Evolutionary conservation across 2,329 filamentous ascomycete species (phyloP), one percentile per base, ranked within the genome.

Genomic region (Alternaria postmessia): DNA sequence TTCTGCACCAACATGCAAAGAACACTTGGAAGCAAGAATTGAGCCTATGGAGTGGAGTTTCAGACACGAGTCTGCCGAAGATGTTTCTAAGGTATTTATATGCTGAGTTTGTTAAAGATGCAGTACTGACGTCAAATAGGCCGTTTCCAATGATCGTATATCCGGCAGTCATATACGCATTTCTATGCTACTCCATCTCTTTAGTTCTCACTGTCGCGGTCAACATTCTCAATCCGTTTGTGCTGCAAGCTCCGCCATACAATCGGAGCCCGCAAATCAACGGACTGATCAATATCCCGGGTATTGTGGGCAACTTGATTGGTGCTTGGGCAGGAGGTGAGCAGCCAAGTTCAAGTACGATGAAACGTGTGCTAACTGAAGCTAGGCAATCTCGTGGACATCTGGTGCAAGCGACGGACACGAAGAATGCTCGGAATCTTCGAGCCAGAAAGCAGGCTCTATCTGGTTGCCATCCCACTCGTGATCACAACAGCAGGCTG

Each of bases 381-480:
- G 18, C 16, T 28, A 68, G 82, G 82, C 12, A 78, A 78, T 69
- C 66, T 81, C 20, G 79, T 82, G 1, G 81, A 84, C 59, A 57
- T 69, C 8, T 83, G 80, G 63, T 80, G 77, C 39, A 77, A 80
- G 58, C 80, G 79, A 73, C 70, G 72, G 11, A 75, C 80, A n/a
- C 75, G 73, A 52, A 74, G 70, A 47, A 79, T 82, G 54, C 67
- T 70, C 7, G 82, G 82, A 6, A 67, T 83, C 16, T 83, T 82
- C 57, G 76, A 82, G 66, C 82, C 82, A 2, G 82, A 84, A 67
- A 79, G 71, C 12, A 74, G 82, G 11, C 68, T 84, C 42, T 77
- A 79, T 38, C 59, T 82, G 32, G 71, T 81, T 7, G 64, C 78
- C 39, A 72, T 83, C 16, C 80, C 81, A 1, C 68, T 79, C 1